Evolutionary conservation across 2,329 filamentous ascomycete species (phyloP), one percentile per base, ranked within the genome.

Genomic region (Aspergillus costaricaensis): DNA sequence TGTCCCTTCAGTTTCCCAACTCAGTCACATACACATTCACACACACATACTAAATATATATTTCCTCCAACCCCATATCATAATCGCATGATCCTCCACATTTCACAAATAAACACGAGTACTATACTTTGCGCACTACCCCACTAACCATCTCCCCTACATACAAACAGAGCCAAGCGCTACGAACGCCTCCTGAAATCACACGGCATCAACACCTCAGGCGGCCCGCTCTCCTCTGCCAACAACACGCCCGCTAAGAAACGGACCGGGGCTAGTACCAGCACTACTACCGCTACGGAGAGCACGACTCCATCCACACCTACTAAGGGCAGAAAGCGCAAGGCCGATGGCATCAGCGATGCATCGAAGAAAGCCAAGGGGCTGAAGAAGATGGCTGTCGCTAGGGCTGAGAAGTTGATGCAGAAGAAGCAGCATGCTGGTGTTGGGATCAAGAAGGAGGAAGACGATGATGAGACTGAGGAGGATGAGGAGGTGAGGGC

Each of bases 111-210:
- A 15, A 15, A 53, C 17, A 6, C 6, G 6, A 6, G 1, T 23
- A 27, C 25, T 27, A 27, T 27, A 27, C 23, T 25, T 2, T 2
- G 7, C 7, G 25, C 2, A 27, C 2, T 27, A 27, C 25, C 25
- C 25, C 25, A 8, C 25, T 27, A 27, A 27, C 25, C 7, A 3
- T 27, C 25, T 27, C 25, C 25, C 8, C 25, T 8, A 27, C 7
- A 36, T 43, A 7, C 15, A 12, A 14, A 62, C 68, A 90, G 88
- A 1, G 84, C 86, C 63, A 90, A 90, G 75, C 80, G 88, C 66
- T 90, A 88, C 68, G 86, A 88, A 73, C 84, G 88, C 32, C 81
- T 91, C 70, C 79, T 88, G 76, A 87, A 88, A 71, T 76, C 61
- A 1, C 5, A 39, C 8, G 23, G 36, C 9, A 83, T 88, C 59